Base-by-base conservation (phyloP, 345 rosid genomes). In the Eucalyptus lansdowneana region DNA sequence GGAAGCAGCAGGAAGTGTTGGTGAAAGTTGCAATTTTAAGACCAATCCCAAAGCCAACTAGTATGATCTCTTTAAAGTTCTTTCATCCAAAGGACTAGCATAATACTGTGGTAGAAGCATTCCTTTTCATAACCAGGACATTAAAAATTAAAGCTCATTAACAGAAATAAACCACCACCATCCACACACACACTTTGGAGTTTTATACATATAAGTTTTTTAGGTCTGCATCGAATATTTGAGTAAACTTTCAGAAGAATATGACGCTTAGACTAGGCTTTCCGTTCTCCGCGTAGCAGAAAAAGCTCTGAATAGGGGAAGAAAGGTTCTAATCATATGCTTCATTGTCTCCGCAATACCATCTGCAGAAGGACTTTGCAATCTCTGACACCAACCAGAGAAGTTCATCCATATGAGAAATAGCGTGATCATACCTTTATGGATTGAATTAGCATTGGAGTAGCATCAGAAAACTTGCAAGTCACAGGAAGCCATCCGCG, bases 401-500 rank as follows among this genome's bases (percentile, higher is more conserved):
- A 34, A 34, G 4, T 72, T 34, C 81, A 34, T 72, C 21, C 13
- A 19, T 10, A 9, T 2, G 8, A 72, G 44, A 72, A 34, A 72
- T 34, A 13, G 11, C 6, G 8, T 50, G 45, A 21, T 47, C 9
- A 29, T 95, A 97, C 99, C 98, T 95, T 97, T 88, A 97, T 97
- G 58, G 97, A 95, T 90, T 94, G 91, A 88, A 97, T 89, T 62
- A 97, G 96, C 88, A 17, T 62, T 56, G 95, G 94, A 91, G 98
- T 95, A 87, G 98, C 99, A 92, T 97, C 99, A n/a, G 98, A 93
- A 91, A 91, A 94, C 94, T 97, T 95, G 86, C 97, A 96, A 56
- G 96, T 95, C 87, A 94, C 93, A 86, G 99, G 99, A 93, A 95
- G 99, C 99, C 99, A 98, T 90, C 99, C 99, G 24, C 95, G 98